Evolutionary conservation across 1,284 basidiomycete genomes (phyloP), one percentile per base, ranked within the genome.

Genomic region (Cerioporus squamosus): DNA sequence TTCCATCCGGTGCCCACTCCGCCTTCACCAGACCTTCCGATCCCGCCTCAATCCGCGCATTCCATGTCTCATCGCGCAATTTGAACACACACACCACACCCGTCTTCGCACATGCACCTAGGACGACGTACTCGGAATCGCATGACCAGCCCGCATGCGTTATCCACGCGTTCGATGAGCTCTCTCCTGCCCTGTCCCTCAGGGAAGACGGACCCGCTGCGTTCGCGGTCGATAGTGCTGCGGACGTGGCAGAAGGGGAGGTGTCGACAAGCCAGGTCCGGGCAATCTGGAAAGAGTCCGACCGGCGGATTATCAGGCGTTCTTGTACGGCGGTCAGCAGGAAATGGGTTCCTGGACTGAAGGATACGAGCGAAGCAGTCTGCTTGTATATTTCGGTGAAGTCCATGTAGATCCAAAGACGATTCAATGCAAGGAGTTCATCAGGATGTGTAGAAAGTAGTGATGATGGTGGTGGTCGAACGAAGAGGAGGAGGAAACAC

Each of bases 1-100:
- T 80, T 8, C 90, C 91, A 66, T 91, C 89, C 2, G 88, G 90
- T 0, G 90, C 90, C 93, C 93, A 96, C 69, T 94, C 91, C 15
- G 87, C 91, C 67, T 85, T 89, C 15, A 85, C 81, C 40, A 95
- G 81, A 12, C 93, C 93, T 77, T 95, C 94, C n/a, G 86, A 81
- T 9, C 93, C 92, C 4, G 87, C 80, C 65, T 91, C 88, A 64
- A 89, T 88, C 56, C 80, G 80, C 20, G 85, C 90, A 62, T 73
- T 81, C 85, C 91, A 93, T 22, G 81, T 75, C 67, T 93, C 91
- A 67, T 91, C 87, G 33, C 85, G 80, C 64, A 93, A 79, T 63
- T 90, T 88, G 72, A 85, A 85, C 36, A 94, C 81, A 71, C 88
- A 87, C 10, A 92, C 86, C 26, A 85, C 70, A 1, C 86, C 87